phyloP scores from a whole-genome alignment of 805 yeast species.

The Suhomyces kilbournensis region DNA sequence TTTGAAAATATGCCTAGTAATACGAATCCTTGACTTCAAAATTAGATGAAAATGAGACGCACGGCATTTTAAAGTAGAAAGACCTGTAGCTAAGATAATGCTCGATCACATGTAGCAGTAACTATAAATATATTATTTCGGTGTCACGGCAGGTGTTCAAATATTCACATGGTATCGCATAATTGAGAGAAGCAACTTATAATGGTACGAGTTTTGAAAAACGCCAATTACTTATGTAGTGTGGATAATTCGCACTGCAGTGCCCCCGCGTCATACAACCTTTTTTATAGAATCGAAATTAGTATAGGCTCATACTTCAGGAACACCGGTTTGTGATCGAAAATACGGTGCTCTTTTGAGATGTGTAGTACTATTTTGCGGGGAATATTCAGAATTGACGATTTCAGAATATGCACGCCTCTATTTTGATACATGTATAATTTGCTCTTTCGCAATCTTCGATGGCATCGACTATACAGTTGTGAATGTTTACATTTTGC shows the following conservation, averaged over 20 bases:
- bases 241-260: too few species aligned
- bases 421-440: neutral
- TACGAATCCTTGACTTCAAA: neutral
- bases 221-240: too few species aligned
- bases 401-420: neutral
- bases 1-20: neutral
- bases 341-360: neutral
- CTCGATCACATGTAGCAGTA: neutral
- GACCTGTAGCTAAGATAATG: neutral
- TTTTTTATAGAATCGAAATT: too few species aligned
- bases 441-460: neutral
- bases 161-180: neutral
- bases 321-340: neutral
- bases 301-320: neutral
- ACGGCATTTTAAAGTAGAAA: neutral
- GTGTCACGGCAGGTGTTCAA: neutral
- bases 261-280: too few species aligned
- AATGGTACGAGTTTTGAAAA: too few species aligned
- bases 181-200: neutral
- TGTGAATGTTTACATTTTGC: too few species aligned
- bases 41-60: neutral
- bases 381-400: neutral
- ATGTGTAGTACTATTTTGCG: neutral
- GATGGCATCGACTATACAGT: neutral
- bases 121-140: neutral